Evolutionary conservation across 208 protist genomes (phyloP), one percentile per base, ranked within the genome.

Genomic region (Trypanosoma cruzi): DNA sequence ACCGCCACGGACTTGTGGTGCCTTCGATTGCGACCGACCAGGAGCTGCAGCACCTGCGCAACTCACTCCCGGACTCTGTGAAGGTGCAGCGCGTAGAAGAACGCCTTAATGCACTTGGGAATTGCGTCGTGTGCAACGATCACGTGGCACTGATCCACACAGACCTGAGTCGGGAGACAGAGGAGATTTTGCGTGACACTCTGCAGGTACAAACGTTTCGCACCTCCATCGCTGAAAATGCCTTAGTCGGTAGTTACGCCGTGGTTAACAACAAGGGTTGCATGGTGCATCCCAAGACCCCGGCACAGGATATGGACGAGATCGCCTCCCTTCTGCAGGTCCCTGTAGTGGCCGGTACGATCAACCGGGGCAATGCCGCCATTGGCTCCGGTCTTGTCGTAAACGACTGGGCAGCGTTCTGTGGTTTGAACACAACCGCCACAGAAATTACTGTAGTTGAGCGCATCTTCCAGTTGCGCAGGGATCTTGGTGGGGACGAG

Each of bases 391-490:
- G 98, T n/a, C 77, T 99, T 24, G 94, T 99, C 10, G 98, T 99
- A 4, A 99, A 99, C 77, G 99, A 99, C 87, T 99, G 98, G 98
- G 82, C 85, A 31, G 98, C 98, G 28, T 99, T 99, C 79, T 98
- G 94, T 77, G 99, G 99, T 24, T 57, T 99, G 16, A 98, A 99
- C 75, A 99, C 99, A 2, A 99, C 99, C 2, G 89, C 96, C 28
- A 99, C 99, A 29, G 99, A 99, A 85, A 97, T 99, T 57, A 98
- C 97, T 32, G 98, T 99, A 11, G 97, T 99, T 40, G 99, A 99
- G 88, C 90, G 86, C 54, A 98, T 99, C 63, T 99, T 99, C 85
- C 98, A 99, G 76, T 88, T 99, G 26, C 89, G 96, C 49, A 85
- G 93, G 7, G 82, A 86, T 34, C 67, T 84, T 44, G 75, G 72